Conservation (phyloP, 2,329 filamentous ascomycete species). For the Cercospora janseana region DNA sequence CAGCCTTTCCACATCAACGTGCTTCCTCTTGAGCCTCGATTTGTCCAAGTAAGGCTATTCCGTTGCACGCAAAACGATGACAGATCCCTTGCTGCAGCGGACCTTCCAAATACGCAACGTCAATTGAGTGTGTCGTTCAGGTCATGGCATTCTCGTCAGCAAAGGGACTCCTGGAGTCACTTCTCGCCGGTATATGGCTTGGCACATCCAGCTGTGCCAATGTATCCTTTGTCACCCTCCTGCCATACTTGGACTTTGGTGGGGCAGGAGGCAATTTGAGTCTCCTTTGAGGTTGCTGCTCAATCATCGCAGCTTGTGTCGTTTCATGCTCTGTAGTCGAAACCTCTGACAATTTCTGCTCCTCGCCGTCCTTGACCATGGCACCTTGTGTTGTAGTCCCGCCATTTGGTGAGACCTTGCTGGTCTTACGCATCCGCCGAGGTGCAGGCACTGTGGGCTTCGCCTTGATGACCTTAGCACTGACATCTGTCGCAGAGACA, state of each 20-base stretch:
- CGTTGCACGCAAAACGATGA: too few relatives aligned
- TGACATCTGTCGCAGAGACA: conserved; percentile 71
- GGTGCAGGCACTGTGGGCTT: conserved; percentile 81
- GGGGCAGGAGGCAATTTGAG: conserved; percentile 12
- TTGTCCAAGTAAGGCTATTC: background rate
- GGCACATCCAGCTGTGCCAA: conserved; percentile 5
- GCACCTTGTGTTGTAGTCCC: conserved; percentile 14
- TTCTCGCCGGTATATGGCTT: conserved; percentile 15
- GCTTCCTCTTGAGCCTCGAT: too few relatives aligned
- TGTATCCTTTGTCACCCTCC: conserved; percentile 7
- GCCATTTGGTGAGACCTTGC: conserved; percentile 17
- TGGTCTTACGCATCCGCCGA: conserved; percentile 54
- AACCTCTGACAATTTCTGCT: conserved; percentile 8
- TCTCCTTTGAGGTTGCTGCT: conserved; percentile 16
- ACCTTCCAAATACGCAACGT: background rate
- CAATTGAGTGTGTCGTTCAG: conserved; percentile 14
- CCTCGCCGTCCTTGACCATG: conserved; percentile 9
- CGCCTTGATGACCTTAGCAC: conserved; percentile 68
- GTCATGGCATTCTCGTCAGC: conserved; percentile 26
- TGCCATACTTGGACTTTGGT: conserved; percentile 15
- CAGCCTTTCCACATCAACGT: too few relatives aligned
- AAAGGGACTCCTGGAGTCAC: conserved; percentile 26
- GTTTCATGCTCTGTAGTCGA: background rate
- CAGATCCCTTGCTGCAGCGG: background rate
- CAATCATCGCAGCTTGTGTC: conserved; percentile 8